Conservation (phyloP, 495 filamentous ascomycete species). For the Parathielavia appendiculata region DNA sequence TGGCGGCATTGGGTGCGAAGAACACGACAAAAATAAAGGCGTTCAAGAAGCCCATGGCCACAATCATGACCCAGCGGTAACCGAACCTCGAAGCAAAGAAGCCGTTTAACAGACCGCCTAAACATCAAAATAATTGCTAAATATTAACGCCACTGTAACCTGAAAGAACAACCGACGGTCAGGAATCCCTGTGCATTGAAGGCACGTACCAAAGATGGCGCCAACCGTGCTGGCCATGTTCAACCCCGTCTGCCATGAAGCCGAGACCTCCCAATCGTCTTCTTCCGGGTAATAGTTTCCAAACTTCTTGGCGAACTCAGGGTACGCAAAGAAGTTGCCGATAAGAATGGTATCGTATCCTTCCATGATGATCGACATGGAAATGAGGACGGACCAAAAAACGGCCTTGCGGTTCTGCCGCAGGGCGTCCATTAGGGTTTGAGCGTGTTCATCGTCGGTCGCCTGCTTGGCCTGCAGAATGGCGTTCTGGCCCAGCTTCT, state of each 20-base stretch:
- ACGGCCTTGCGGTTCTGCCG: conserved; percentile 4
- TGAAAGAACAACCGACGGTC: neutral
- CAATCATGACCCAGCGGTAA: conserved; percentile 7
- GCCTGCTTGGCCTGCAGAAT: conserved; percentile 8
- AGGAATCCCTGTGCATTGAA: neutral
- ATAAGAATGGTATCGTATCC: conserved; percentile 6
- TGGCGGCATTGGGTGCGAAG: conserved; percentile 1
- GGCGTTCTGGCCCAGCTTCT: conserved; percentile 5
- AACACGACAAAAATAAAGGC: conserved; percentile 2
- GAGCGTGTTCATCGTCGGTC: conserved; percentile 3
- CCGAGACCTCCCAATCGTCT: neutral
- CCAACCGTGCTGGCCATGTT: conserved; percentile 7
- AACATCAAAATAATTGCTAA: neutral
- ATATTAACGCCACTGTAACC: neutral
- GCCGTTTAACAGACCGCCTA: conserved; percentile 1
- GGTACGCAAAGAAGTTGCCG: conserved; percentile 3
- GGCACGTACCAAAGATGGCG: neutral
- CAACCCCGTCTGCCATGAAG: neutral
- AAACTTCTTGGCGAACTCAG: conserved; percentile 2
- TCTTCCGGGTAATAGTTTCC: neutral
- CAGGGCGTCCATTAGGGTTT: conserved; percentile 5
- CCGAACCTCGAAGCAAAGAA: conserved; percentile 1
- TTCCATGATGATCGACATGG: conserved; percentile 2
- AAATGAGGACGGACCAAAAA: conserved; percentile 1
- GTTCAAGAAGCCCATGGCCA: conserved; percentile 1